phyloP scores from a whole-genome alignment of 345 rosid species.

The Euphorbia peplus region DNA sequence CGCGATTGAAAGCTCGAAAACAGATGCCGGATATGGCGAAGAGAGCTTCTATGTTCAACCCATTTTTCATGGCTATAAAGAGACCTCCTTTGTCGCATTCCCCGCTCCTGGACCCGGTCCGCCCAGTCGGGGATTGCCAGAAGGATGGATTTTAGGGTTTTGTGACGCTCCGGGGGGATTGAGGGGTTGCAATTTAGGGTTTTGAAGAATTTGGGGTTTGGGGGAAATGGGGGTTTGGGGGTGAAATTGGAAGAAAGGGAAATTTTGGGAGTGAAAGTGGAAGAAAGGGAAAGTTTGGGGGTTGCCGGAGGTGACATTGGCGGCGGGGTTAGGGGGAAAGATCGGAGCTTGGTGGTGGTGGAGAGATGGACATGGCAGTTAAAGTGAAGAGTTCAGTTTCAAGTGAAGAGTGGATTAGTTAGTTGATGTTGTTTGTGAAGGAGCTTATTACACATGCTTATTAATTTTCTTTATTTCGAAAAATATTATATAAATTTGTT shows the following conservation, averaged over 20 bases:
- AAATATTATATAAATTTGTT: background rate
- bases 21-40: conserved; percentile 76
- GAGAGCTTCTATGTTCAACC: conserved; percentile 85
- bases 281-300: too few species aligned
- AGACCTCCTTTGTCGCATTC: conserved; percentile 65
- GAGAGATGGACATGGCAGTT: conserved; percentile 10
- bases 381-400: too few species aligned
- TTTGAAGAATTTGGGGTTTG: conserved; percentile 32
- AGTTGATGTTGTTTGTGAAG: conserved; percentile 37
- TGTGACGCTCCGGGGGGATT: conserved; percentile 13
- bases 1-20: conserved; percentile 72
- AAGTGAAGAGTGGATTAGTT: background rate
- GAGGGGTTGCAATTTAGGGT: conserved; percentile 24
- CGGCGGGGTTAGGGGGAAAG: conserved; percentile 17
- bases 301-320: conserved; percentile 44
- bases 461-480: background rate
- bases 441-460: conserved; percentile 35
- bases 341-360: conserved; percentile 31
- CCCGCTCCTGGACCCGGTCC: conserved; percentile 68
- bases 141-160: conserved; percentile 52
- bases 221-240: conserved; percentile 29
- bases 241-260: conserved; percentile 36
- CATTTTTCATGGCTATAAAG: conserved; percentile 79
- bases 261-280: conserved; percentile 20
- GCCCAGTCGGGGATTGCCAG: conserved; percentile 84